phyloP scores from a whole-genome alignment of 1,284 basidiomycete genomes.

The Gomphus bonarii region DNA sequence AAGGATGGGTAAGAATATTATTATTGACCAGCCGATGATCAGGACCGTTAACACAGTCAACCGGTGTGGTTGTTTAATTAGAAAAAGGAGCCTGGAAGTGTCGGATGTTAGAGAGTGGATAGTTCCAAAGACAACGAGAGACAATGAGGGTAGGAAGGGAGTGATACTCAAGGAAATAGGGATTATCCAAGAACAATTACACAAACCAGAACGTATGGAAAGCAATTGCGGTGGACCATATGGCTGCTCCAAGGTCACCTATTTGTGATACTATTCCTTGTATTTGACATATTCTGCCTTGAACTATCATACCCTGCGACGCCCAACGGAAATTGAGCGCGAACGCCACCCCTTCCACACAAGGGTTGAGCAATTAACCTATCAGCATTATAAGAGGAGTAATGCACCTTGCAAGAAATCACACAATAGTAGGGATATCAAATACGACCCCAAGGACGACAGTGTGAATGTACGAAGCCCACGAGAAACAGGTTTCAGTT shows the following conservation, averaged over 20 bases:
- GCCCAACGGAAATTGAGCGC: constrained; percentile 3
- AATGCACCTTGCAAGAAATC: constrained; percentile 2
- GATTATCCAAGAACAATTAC: neutral
- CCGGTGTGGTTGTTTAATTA: neutral
- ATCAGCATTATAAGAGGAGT: neutral
- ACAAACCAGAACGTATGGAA: constrained; percentile 6
- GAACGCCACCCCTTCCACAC: neutral
- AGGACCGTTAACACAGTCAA: neutral
- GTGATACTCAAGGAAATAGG: neutral
- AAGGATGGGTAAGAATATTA: constrained; percentile 1
- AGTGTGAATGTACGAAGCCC: neutral
- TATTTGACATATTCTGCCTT: neutral
- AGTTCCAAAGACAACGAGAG: neutral
- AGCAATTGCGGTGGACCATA: constrained; percentile 2
- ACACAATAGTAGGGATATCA: neutral
- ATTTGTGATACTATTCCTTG: constrained; percentile 3
- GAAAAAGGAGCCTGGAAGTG: neutral
- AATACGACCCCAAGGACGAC: constrained; percentile 1
- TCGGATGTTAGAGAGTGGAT: neutral
- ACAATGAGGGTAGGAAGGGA: neutral
- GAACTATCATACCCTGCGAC: neutral
- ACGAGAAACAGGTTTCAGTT: neutral
- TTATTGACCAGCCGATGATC: neutral
- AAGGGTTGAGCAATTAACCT: neutral
- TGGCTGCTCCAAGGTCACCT: constrained; percentile 2